Evolutionary conservation across 805 yeast species (phyloP), one percentile per base, ranked within the genome.

Genomic region (Starmera amethionina): DNA sequence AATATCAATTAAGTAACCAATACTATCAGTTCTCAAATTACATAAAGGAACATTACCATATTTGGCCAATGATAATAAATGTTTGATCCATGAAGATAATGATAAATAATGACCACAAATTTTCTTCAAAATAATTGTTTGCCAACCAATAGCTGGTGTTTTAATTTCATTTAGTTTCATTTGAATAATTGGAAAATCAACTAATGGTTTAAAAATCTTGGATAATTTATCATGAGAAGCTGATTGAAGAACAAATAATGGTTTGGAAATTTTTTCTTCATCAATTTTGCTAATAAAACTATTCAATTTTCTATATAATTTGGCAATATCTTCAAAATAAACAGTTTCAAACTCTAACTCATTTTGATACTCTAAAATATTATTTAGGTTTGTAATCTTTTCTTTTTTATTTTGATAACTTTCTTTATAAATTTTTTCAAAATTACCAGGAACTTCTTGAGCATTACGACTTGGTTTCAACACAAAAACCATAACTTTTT

Each of bases 11-110:
- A 88, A 65, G 50, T 76, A 84, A 0, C 84, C 80, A 60, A 80
- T 68, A 46, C 85, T 82, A 42, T 83, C 90, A n/a, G 78, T 68
- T 46, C 77, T 79, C 47, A 90, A 62, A 52, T 93, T 90, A 55
- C 97, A 86, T 30, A 93, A 55, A 2, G 98, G 98, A 38, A 93
- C 73, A 41, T 82, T 79, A 33, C 90, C 76, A 54, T 82, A 86
- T 42, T 72, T 70, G 0, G 97, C 70, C 40, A 86, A 58, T 0
- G 76, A 65, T 15, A 79, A 68, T 61, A 86, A 66, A 50, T 81
- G 80, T 32, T 70, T 66, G 27, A 88, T 54, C 84, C 95, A 82
- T 2, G 78, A 65, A 0, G 93, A 82, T 35, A 88, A 62, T 0
- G 85, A 77, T 35, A 90, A 67, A 56, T 78, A 77, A 47, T 83